Evolutionary conservation across 805 yeast genomes (phyloP), one percentile per base, ranked within the genome.

Genomic region (Wickerhamomyces chaumierensis): DNA sequence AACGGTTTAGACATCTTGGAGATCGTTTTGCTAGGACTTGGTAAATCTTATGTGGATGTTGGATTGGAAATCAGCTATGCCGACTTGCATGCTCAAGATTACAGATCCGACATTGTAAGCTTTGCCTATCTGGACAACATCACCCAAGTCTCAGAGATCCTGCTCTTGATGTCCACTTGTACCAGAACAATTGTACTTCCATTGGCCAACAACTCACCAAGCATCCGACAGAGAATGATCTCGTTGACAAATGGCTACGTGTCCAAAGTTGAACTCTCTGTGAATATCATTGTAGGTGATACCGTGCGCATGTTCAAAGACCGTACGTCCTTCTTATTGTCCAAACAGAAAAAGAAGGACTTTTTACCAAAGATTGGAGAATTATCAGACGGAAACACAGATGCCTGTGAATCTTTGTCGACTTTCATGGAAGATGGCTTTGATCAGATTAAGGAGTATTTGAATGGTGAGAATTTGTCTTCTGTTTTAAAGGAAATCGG

Each of bases 111-210:
- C 13, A 46, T 47, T 9, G 41, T 76, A 14, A 62, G 70, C 40
- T 63, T 81, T 35, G 53, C 60, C 6, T 73, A 67, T 47, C 53
- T 83, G 39, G 56, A 57, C 28, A 65, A 72, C 17, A 67, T 82
- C 41, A 63, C 73, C 21, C 53, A 63, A 9, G 66, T 78, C 5
- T 69, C 79, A 28, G 82, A 78, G 37, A 73, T 81, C 3, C 57
- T 84, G 21, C 74, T 69, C 45, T 60, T 86, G 37, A 58, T 85
- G 1, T 78, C 95, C 0, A 72, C 82, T 3, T 76, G 85, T 41
- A 76, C 81, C 37, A 80, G 82, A 51, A 76, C 81, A 16, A 78
- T 84, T 36, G 71, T 87, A 15, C 62, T 85, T 31, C 94, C 96
- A 0, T 67, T 88, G 57, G 71, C 87, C 2, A 70, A 67, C 31